Conservation (phyloP, 148 eudicot genomes). For the Pharnaceum exiguum region DNA sequence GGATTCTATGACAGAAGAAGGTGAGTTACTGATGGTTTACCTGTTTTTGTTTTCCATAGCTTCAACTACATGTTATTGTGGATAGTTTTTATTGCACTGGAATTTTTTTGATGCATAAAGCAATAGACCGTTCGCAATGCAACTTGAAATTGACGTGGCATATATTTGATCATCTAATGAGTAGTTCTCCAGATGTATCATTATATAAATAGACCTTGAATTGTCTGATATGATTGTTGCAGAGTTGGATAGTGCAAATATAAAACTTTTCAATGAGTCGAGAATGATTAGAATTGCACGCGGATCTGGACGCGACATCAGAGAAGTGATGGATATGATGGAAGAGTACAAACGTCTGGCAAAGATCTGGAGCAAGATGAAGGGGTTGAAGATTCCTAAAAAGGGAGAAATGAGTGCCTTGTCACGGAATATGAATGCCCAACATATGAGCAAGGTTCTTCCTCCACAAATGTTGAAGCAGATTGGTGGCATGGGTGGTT, state of each 20-base stretch:
- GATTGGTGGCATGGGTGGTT: slow-evolving; percentile 88
- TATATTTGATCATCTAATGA: background rate
- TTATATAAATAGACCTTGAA: background rate
- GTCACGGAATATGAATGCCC: slow-evolving; percentile 84
- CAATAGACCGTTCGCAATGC: no score
- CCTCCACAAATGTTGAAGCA: slow-evolving; percentile 87
- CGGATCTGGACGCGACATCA: slow-evolving; percentile 66
- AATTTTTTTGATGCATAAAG: background rate
- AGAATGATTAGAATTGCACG: slow-evolving; percentile 91
- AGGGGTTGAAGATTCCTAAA: slow-evolving; percentile 90
- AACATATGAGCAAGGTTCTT: slow-evolving; percentile 83
- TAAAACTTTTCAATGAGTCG: slow-evolving; percentile 78
- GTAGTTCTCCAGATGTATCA: no score
- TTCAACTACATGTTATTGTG: background rate
- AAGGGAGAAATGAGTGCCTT: slow-evolving; percentile 93
- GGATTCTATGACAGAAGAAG: slow-evolving; percentile 98
- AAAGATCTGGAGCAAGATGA: slow-evolving; percentile 91
- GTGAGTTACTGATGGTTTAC: slow-evolving; percentile 20
- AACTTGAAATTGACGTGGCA: no score
- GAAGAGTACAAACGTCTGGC: slow-evolving; percentile 91
- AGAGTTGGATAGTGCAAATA: slow-evolving; percentile 93
- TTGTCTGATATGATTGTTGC: slow-evolving; percentile 11
- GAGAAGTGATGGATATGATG: slow-evolving; percentile 82
- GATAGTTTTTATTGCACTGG: background rate
- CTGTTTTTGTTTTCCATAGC: background rate